phyloP scores from a whole-genome alignment of 2,329 filamentous ascomycete genomes.

The Plectosphaerella cucumerina region DNA sequence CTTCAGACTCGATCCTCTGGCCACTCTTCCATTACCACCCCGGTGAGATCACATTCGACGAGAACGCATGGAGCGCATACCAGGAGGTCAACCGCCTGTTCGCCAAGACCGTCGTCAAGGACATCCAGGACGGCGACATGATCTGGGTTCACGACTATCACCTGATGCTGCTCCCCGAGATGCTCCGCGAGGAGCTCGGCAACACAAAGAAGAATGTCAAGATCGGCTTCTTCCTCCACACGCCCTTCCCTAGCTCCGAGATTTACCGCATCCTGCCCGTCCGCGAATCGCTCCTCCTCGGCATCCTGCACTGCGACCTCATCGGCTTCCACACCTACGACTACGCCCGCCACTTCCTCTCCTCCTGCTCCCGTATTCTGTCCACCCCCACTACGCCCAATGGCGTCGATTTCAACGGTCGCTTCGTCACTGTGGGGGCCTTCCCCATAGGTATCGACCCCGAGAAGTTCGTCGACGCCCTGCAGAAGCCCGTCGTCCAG shows the following conservation, averaged over 20 bases:
- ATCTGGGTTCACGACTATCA: constrained; percentile 99
- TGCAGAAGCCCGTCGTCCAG: constrained; percentile 81
- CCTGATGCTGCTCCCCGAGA: constrained; percentile 91
- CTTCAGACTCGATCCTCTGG: constrained; percentile 89
- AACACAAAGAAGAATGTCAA: constrained; percentile 83
- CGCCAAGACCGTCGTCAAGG: constrained; percentile 78
- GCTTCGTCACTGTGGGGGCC: constrained; percentile 85
- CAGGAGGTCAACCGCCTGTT: constrained; percentile 90
- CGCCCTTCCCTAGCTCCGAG: constrained; percentile 93
- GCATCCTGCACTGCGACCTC: constrained; percentile 88
- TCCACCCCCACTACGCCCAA: constrained; percentile 82
- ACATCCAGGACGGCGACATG: constrained; percentile 88
- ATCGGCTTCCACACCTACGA: constrained; percentile 99
- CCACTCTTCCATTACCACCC: constrained; percentile 98
- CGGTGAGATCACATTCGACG: constrained; percentile 96
- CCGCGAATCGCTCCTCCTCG: constrained; percentile 79
- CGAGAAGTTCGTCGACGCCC: constrained; percentile 87
- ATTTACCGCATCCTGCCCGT: constrained; percentile 96
- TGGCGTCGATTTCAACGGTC: constrained; percentile 85
- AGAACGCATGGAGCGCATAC: constrained; percentile 90
- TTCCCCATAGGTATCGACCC: constrained; percentile 98
- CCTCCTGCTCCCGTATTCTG: constrained; percentile 92
- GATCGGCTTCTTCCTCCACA: constrained; percentile 97
- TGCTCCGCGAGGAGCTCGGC: constrained; percentile 88
- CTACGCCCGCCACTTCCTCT: constrained; percentile 96